Conservation (phyloP, 2,329 filamentous ascomycete genomes). For the Fusarium sp. region DNA sequence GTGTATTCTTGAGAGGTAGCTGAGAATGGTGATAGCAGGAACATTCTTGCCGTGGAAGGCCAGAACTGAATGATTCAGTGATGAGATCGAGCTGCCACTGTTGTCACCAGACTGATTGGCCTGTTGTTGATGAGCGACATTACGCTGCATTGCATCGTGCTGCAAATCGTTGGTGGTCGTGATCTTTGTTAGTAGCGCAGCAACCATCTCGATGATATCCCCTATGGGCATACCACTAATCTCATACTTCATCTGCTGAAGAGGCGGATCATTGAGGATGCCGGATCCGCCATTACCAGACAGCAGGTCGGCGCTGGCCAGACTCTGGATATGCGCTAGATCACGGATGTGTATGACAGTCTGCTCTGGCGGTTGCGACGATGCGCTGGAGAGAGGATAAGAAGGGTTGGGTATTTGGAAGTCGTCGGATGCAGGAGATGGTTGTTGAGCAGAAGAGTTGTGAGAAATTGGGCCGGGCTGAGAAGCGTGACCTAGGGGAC, state of each 20-base stretch:
- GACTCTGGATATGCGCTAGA: slow-evolving; percentile 88
- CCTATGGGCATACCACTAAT: slow-evolving; percentile 97
- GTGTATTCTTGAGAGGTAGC: slow-evolving; percentile 95
- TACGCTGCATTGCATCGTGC: slow-evolving; percentile 88
- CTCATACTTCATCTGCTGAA: slow-evolving; percentile 79
- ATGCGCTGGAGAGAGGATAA: slow-evolving; percentile 49
- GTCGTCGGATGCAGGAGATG: slow-evolving; percentile 53
- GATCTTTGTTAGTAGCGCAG: slow-evolving; percentile 94
- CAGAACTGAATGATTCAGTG: slow-evolving; percentile 75
- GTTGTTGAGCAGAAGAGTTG: slow-evolving; percentile 46
- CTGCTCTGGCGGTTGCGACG: slow-evolving; percentile 52
- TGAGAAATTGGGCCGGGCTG: slow-evolving; percentile 37
- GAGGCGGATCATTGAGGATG: slow-evolving; percentile 62
- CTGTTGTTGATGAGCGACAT: slow-evolving; percentile 68
- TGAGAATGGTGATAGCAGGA: slow-evolving; percentile 94
- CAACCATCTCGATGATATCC: slow-evolving; percentile 99
- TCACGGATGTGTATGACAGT: slow-evolving; percentile 83
- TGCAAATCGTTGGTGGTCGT: slow-evolving; percentile 96
- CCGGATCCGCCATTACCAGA: slow-evolving; percentile 59
- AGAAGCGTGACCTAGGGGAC: slow-evolving; percentile 44
- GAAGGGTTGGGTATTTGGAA: slow-evolving; percentile 53
- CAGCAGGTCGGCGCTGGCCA: slow-evolving; percentile 82
- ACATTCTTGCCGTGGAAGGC: slow-evolving; percentile 99
- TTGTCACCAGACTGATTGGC: slow-evolving; percentile 60
- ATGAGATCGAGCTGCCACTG: slow-evolving; percentile 67